Base-by-base conservation (phyloP, 2,329 filamentous ascomycete species). In the Neocucurbitaria cava region DNA sequence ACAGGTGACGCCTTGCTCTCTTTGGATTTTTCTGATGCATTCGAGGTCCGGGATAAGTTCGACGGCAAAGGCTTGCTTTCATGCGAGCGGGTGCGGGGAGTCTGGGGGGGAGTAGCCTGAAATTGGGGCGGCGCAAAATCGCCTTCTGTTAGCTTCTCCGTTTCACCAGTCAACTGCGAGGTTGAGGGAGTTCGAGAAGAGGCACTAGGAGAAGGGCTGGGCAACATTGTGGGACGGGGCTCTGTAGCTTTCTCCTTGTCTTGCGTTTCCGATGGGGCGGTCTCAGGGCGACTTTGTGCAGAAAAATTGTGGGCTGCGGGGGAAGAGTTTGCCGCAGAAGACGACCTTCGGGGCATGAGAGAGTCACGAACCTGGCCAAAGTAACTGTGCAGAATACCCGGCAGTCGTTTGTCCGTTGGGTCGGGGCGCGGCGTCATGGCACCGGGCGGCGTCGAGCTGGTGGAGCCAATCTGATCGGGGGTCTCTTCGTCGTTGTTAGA, bases 361-460 rank as follows among this genome's bases (percentile, higher is more conserved):
- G 75, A 76, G 64, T 86, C 85, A 97, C 95, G 89, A 96, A 99
- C 95, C 94, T 99, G 95, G 82, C 89, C 90, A 85, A 98, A 96
- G 84, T 95, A 97, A 83, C 89, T 96, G 78, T 88, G 86, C 85
- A 95, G 89, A 82, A 98, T 96, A 76, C 92, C 91, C 66, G 95
- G 95, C 75, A 96, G 84, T 79, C 95, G 90, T 81, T 96, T 97
- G 82, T 99, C 95, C 73, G 90, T 89, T 61, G 90, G 89, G 79
- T 98, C 94, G 65, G 95, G 95, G 72, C 93, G 90, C 66, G 95
- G 95, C 60, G 95, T 99, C 65, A 92, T 90, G 76, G 96, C 87
- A 72, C 93, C 92, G 67, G 93, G 96, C 71, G 92, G 90, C 69
- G 92, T 95, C 49, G 91, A 93, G 68, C 91, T 89, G 76, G 81